A percentile compares a stretch with the other conserved stretches of the same genome.
Conservation (phyloP, 2,329 filamentous ascomycete species). For the Penicillium decumbens region DNA sequence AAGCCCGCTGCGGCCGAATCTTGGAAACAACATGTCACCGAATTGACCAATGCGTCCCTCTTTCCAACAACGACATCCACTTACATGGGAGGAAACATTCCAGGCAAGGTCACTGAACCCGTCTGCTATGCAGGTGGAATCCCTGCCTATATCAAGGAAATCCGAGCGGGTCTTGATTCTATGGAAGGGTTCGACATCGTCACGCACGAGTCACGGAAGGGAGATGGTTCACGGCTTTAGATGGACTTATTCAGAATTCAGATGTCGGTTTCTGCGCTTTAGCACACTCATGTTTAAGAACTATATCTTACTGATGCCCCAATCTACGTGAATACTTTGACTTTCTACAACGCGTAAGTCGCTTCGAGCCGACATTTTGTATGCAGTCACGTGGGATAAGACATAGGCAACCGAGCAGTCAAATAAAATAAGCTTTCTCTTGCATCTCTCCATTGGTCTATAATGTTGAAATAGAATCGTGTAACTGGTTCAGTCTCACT, state of each 20-base stretch:
- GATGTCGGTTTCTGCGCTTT: no score
- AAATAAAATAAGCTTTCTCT: background rate
- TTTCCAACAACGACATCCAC: no score
- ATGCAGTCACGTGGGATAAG: background rate
- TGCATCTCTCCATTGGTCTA: background rate
- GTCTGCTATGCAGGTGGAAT: conserved; percentile 41
- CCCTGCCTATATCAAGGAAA: conserved; percentile 12
- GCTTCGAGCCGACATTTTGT: background rate
- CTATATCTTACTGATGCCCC: background rate
- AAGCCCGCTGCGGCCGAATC: conserved; percentile 42
- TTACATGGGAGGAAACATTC: conserved; percentile 37
- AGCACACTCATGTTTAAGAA: background rate
- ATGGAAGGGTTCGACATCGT: conserved; percentile 4
- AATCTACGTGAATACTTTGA: background rate
- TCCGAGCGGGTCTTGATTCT: conserved; percentile 5
- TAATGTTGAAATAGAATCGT: no score
- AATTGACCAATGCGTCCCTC: conserved; percentile 42
- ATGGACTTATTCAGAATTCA: background rate
- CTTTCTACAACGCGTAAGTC: background rate
- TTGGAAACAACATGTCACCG: conserved; percentile 51
- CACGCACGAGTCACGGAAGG: background rate
- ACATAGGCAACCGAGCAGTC: background rate
- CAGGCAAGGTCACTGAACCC: conserved; percentile 52
- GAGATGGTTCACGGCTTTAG: background rate
- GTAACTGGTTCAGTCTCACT: conserved; percentile 24